A percentile compares a stretch with the other conserved stretches of the same genome.
Evolutionary conservation across 1,139 yeast genomes (phyloP).

Genomic region (Taphrina betulina): DNA sequence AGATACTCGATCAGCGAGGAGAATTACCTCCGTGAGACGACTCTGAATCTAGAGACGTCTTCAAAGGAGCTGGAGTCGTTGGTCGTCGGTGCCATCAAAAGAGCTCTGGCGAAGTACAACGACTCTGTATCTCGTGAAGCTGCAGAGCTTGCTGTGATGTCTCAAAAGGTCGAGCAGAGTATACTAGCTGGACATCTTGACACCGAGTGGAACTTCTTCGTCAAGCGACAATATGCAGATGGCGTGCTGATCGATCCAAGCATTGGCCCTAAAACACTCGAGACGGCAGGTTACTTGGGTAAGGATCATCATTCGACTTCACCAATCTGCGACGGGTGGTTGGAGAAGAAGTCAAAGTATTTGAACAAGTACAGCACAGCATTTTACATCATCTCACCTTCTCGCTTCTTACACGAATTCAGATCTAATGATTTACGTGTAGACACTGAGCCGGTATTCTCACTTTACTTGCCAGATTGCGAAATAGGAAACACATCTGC

Average conservation of each 20-base stretch:
- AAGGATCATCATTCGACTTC: conserved; percentile 68
- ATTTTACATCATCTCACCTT: conserved; percentile 87
- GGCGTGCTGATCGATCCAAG: conserved; percentile 64
- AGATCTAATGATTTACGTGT: conserved; percentile 77
- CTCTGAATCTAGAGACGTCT: conserved; percentile 76
- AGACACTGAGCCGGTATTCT: conserved; percentile 85
- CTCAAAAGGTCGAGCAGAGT: conserved; percentile 49
- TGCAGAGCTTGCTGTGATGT: conserved; percentile 57
- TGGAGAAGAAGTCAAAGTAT: conserved; percentile 88
- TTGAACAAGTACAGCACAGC: conserved; percentile 85
- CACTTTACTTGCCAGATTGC: conserved; percentile 77
- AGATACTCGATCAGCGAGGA: conserved; percentile 78
- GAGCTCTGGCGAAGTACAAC: conserved; percentile 71
- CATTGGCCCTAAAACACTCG: conserved; percentile 64
- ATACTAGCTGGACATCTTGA: conserved; percentile 73
- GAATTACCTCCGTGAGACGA: conserved; percentile 82
- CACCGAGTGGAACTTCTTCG: conserved; percentile 86
- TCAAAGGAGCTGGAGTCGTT: conserved; percentile 88
- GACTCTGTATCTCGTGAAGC: conserved; percentile 67
- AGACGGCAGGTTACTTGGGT: conserved; percentile 64
- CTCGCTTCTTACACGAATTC: conserved; percentile 77
- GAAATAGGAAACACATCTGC: conserved; percentile 77
- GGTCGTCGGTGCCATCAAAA: conserved; percentile 81
- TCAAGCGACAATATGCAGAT: conserved; percentile 58
- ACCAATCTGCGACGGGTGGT: conserved; percentile 72